phyloP scores from a whole-genome alignment of 1,284 basidiomycete species.

The Pulveroboletus sp. region DNA sequence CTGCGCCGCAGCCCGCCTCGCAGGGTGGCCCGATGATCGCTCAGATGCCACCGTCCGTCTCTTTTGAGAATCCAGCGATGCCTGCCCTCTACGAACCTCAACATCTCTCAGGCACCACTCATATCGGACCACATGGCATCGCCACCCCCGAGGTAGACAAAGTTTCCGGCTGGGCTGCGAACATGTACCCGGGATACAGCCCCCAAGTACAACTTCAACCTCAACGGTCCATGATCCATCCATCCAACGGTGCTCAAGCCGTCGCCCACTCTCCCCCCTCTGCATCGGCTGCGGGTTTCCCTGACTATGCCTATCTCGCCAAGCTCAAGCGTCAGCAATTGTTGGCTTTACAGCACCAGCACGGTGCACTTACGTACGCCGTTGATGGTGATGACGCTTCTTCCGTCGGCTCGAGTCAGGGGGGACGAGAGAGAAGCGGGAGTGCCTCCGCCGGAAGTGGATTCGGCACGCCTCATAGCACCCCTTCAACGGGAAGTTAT shows the following conservation, averaged over 20 bases:
- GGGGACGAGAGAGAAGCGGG: slow-evolving; percentile 37
- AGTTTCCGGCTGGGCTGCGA: slow-evolving; percentile 29
- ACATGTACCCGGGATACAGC: slow-evolving; percentile 32
- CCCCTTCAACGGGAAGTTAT: slow-evolving; percentile 31
- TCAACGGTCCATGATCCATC: slow-evolving; percentile 32
- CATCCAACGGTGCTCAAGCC: slow-evolving; percentile 34
- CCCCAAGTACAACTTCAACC: slow-evolving; percentile 26
- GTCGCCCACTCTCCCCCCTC: slow-evolving; percentile 17
- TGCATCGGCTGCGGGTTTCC: slow-evolving; percentile 14
- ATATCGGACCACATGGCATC: slow-evolving; percentile 21
- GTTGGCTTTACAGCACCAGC: slow-evolving; percentile 28
- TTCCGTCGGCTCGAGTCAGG: slow-evolving; percentile 37
- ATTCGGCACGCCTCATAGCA: slow-evolving; percentile 31
- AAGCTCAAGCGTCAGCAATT: slow-evolving; percentile 36
- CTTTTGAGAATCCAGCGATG: slow-evolving; percentile 34
- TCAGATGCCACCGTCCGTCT: slow-evolving; percentile 30
- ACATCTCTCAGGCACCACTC: slow-evolving; percentile 16
- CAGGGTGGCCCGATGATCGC: slow-evolving; percentile 30
- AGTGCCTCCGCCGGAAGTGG: slow-evolving; percentile 37
- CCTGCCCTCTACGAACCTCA: slow-evolving; percentile 32
- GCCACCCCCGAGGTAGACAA: slow-evolving; percentile 28
- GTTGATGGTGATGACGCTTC: slow-evolving; percentile 41
- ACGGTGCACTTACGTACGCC: slow-evolving; percentile 24
- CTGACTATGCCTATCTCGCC: slow-evolving; percentile 32
- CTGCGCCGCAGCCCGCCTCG: slow-evolving; percentile 16